Conservation (phyloP, 345 rosid species). For the Populus tremula region DNA sequence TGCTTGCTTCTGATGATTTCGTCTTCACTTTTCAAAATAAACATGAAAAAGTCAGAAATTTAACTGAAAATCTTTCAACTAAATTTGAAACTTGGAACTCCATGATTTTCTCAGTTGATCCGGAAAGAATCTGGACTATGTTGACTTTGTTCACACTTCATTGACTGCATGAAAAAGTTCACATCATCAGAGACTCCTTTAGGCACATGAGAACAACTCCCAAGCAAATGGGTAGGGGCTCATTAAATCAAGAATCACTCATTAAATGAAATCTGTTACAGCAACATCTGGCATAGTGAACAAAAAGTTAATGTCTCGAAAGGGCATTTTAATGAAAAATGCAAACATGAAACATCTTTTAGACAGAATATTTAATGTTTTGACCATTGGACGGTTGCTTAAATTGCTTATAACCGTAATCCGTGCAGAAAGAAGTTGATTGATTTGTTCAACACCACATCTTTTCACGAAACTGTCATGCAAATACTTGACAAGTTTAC, state of each 20-base stretch:
- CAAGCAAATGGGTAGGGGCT: neutral
- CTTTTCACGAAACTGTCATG: conserved; percentile 54
- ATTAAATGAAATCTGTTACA: neutral
- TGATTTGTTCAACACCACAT: conserved; percentile 49
- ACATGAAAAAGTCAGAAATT: neutral
- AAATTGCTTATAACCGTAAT: neutral
- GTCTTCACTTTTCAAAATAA: neutral
- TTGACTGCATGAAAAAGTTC: neutral
- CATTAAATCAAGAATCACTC: neutral
- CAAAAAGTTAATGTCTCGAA: neutral
- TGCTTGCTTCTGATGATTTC: neutral
- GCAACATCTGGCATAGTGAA: neutral
- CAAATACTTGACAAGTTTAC: conserved; percentile 72
- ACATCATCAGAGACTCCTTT: neutral
- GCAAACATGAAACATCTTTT: neutral
- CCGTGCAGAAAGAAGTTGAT: conserved; percentile 73
- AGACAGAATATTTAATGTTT: neutral
- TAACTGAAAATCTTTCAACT: neutral
- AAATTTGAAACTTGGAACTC: neutral
- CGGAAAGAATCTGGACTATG: neutral
- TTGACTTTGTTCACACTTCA: neutral
- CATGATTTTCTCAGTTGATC: neutral
- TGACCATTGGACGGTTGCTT: conserved; percentile 1
- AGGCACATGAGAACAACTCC: neutral
- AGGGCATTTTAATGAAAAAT: neutral